Evolutionary conservation across 2,329 filamentous ascomycete species (phyloP).

Genomic region (Aspergillus pseudoterreus): DNA sequence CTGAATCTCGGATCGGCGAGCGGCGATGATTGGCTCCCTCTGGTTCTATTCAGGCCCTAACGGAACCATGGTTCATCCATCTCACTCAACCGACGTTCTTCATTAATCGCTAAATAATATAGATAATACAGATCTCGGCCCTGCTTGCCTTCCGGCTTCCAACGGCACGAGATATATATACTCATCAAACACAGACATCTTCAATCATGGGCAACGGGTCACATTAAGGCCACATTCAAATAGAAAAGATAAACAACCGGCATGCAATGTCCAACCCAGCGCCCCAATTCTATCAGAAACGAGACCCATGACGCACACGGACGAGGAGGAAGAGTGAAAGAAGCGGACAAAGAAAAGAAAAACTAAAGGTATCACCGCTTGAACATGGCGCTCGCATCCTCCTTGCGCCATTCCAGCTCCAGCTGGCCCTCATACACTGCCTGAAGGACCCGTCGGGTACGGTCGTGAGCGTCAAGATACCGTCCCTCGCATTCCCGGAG

Average conservation of each 20-base stretch:
- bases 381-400: constrained; percentile 43
- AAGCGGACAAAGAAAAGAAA: constrained; percentile 2
- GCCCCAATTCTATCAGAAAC: constrained; percentile 1
- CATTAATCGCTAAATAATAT: too few relatives aligned
- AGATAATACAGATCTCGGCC: too few relatives aligned
- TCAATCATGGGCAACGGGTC: not conserved
- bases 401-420: constrained; percentile 47
- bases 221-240: not conserved
- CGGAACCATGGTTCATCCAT: too few relatives aligned
- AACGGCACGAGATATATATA: not conserved
- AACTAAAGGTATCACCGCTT: constrained; percentile 26
- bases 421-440: constrained; percentile 44
- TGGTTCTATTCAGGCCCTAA: too few relatives aligned
- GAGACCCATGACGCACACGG: not conserved
- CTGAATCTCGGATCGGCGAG: too few relatives aligned
- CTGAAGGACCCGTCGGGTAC: constrained; percentile 43
- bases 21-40: too few relatives aligned
- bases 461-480: constrained; percentile 54
- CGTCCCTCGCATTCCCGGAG: constrained; percentile 57
- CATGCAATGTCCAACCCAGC: not conserved
- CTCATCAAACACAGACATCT: not conserved
- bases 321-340: not conserved
- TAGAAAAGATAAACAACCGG: not conserved
- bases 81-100: too few relatives aligned
- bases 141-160: too few relatives aligned